Evolutionary conservation across 805 yeast species (phyloP).

Genomic region (Metschnikowia vanudenii): DNA sequence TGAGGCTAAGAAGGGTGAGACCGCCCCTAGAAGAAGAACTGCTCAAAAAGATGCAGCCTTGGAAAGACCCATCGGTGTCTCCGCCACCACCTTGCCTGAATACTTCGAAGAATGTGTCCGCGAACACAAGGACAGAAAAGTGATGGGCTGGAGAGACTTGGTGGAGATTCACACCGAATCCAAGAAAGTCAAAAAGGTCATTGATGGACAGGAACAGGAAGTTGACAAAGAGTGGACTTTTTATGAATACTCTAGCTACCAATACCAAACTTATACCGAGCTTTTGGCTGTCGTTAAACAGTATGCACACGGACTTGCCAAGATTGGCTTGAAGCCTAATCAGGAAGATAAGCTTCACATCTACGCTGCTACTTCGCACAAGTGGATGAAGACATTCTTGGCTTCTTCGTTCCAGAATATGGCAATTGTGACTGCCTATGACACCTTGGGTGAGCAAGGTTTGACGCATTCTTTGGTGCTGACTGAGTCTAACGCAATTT

Average conservation of each 20-base stretch:
- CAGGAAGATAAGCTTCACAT: constrained; percentile 68
- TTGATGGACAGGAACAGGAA: constrained; percentile 71
- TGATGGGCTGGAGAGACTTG: constrained; percentile 79
- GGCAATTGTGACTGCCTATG: constrained; percentile 94
- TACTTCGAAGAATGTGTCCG: constrained; percentile 60
- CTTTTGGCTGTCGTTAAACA: constrained; percentile 47
- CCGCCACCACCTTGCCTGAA: constrained; percentile 69
- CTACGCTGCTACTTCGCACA: constrained; percentile 82
- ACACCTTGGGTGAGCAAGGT: constrained; percentile 87
- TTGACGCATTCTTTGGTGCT: constrained; percentile 81
- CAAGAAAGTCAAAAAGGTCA: constrained; percentile 66
- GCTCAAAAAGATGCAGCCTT: constrained; percentile 51
- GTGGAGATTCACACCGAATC: constrained; percentile 72
- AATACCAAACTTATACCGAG: constrained; percentile 61
- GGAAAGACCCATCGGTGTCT: constrained; percentile 60
- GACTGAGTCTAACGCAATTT: constrained; percentile 75
- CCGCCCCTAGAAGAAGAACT: constrained; percentile 75
- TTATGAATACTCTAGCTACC: constrained; percentile 75
- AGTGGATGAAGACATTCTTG: constrained; percentile 86
- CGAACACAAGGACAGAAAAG: constrained; percentile 51
- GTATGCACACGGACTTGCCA: constrained; percentile 73
- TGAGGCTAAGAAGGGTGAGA: constrained; percentile 69
- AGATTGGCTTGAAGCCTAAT: constrained; percentile 66
- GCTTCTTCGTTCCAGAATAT: constrained; percentile 77
- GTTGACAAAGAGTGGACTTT: constrained; percentile 86